phyloP scores from a whole-genome alignment of 208 protist species.

The Trypanosoma cruzi region DNA sequence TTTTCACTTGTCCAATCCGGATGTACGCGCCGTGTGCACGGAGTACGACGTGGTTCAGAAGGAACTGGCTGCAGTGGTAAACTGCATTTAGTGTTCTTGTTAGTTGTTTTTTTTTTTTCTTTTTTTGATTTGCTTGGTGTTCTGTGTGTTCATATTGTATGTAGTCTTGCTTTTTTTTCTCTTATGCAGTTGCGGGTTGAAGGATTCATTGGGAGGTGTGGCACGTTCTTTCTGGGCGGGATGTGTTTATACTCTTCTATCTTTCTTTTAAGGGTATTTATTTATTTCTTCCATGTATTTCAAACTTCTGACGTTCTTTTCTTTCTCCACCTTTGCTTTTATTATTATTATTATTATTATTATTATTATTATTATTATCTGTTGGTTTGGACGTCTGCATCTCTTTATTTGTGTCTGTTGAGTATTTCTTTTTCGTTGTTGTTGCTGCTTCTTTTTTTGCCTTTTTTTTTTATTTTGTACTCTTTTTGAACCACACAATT shows the following conservation, averaged over 20 bases:
- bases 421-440: not conserved
- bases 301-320: not conserved
- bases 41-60: conserved; percentile 29
- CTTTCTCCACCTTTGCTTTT: not conserved
- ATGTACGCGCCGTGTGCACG: conserved; percentile 24
- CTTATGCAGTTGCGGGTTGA: not conserved
- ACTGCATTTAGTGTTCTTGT: conserved; percentile 22
- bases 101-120: not conserved
- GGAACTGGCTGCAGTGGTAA: conserved; percentile 8
- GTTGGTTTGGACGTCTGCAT: no score
- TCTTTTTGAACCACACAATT: no score
- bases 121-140: conserved; percentile 1
- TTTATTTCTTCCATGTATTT: not conserved
- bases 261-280: not conserved
- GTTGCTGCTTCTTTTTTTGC: not conserved
- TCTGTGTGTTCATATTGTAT: no score
- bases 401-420: no score
- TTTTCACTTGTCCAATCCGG: conserved; percentile 13
- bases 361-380: no score
- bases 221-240: not conserved
- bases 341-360: no score
- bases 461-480: not conserved
- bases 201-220: not conserved
- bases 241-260: not conserved
- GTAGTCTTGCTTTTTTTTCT: conserved; percentile 9